These are phyloP conservation scores for Penicillium capsulatum DNA, from an alignment of 2,329 filamentous ascomycete species.

Conservation along the genomic window DNA sequence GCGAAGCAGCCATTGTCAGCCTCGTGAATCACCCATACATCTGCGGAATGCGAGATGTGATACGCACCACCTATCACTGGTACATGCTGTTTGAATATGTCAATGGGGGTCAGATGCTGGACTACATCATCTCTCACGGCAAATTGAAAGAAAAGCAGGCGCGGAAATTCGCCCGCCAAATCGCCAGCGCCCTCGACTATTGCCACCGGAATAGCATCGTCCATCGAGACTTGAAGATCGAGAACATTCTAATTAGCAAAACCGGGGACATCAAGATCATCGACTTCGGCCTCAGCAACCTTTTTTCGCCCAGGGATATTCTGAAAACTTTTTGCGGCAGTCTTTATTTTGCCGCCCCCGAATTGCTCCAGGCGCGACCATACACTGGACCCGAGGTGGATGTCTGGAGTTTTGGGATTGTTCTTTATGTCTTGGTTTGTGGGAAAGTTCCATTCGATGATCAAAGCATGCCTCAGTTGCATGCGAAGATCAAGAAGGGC, in stretches of 20 bases:
- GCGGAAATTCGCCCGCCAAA: constrained; percentile 94
- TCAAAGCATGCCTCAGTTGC: constrained; percentile 96
- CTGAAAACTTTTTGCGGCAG: constrained; percentile 97
- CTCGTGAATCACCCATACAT: constrained; percentile 93
- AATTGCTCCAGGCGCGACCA: constrained; percentile 85
- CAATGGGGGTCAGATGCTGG: constrained; percentile 97
- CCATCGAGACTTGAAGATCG: constrained; percentile 95
- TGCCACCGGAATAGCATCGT: constrained; percentile 98
- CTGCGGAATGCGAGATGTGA: constrained; percentile 89
- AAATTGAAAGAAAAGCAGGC: constrained; percentile 98
- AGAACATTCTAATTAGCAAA: constrained; percentile 98
- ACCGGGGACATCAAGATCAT: constrained; percentile 99
- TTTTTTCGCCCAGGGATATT: constrained; percentile 79
- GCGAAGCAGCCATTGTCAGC: constrained; percentile 94
- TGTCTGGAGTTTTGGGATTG: constrained; percentile 98
- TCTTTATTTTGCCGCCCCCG: constrained; percentile 94
- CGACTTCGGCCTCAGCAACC: constrained; percentile 94
- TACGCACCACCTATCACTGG: constrained; percentile 97
- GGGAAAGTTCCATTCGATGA: constrained; percentile 98
- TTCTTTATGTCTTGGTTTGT: constrained; percentile 93
- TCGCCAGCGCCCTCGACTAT: constrained; percentile 93
- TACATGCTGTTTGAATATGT: constrained; percentile 99
- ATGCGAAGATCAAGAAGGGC: constrained; percentile 98
- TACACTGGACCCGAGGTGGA: constrained; percentile 97
- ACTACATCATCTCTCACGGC: constrained; percentile 98